Base-by-base conservation (phyloP, 805 yeast species). In the Cyberlindnera bimundalis region DNA sequence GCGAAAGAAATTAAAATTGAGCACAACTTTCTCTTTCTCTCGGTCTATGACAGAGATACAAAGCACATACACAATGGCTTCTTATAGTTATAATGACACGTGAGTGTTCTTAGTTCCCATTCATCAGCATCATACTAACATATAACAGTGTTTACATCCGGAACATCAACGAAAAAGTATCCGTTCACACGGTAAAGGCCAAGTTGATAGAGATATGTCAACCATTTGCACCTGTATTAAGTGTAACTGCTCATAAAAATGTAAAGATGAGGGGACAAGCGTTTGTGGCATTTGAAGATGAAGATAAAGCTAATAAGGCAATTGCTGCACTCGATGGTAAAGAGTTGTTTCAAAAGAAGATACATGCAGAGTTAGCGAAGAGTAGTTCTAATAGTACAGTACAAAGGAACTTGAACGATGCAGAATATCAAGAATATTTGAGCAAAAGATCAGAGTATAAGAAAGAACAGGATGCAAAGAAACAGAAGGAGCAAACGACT, bases 181-280 rank as follows among this genome's bases (percentile, higher is more conserved):
- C 81, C 4, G 52, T 74, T 6, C 70, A 70, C 32, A 72, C 71
- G 14, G 60, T 86, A 16, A 74, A 72, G 41, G 45, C 53, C 2
- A 65, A 66, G 6, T 66, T 87, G 3, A 42, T 42, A 3, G 55
- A 60, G 8, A 45, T 70, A 1, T 81, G 81, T 42, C 51, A 52
- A 4, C 56, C 66, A 14, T 73, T 65, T 53, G 81, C 82, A 0
- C 65, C 66, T 2, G 62, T 82, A 1, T 41, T 70, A 13, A 73
- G 71, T 23, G 61, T 86, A 11, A 65, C 74, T 2, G 77, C 86
- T 1, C 79, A 77, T 42, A 73, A 73, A 44, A 81, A 78, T 49
- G 52, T 85, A n/a, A 72, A 68, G 46, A 70, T 82, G 73, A 72
- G 81, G 42, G 96, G 96, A 2, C 96, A 87, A 59, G 96, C 95